Conservation (phyloP, 306 rosid genomes). For the Senna tora region DNA sequence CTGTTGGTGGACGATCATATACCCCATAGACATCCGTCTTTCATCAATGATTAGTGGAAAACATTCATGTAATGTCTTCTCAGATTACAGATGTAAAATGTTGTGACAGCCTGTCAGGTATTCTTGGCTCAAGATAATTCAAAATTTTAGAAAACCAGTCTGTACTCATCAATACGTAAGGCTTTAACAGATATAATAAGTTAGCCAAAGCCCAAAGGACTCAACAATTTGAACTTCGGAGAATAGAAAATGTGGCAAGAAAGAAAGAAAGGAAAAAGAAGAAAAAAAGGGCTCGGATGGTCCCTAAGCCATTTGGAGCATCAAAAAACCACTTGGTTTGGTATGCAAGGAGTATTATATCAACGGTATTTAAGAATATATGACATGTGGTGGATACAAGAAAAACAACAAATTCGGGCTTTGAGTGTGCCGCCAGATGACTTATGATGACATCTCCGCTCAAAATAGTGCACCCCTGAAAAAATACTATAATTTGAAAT, state of each 20-base stretch:
- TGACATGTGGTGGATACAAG: constrained; percentile 42
- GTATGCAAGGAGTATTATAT: constrained; percentile 19
- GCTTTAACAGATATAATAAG: constrained; percentile 7
- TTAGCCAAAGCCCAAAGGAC: constrained; percentile 15
- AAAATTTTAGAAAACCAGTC: constrained; percentile 12
- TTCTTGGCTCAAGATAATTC: constrained; percentile 3
- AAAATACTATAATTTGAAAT: constrained; percentile 4
- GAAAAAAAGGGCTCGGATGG: neutral
- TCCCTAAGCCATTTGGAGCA: neutral
- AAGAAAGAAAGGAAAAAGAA: neutral
- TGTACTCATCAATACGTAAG: constrained; percentile 9
- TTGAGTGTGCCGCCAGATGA: constrained; percentile 73
- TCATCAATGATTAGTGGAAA: constrained; percentile 46
- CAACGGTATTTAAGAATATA: constrained; percentile 6
- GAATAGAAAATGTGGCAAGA: neutral
- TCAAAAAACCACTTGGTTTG: constrained; percentile 17
- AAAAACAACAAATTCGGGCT: constrained; percentile 67
- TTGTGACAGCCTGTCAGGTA: constrained; percentile 9
- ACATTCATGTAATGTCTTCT: constrained; percentile 38
- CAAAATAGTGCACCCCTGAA: constrained; percentile 89
- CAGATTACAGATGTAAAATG: constrained; percentile 21
- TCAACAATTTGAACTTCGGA: neutral
- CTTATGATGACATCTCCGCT: constrained; percentile 95
- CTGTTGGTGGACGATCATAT: constrained; percentile 85
- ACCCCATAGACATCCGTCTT: constrained; percentile 95